These are phyloP conservation scores for Arthrobotrys conoides DNA, from an alignment of 2,329 filamentous ascomycete species.

Conservation along the genomic window DNA sequence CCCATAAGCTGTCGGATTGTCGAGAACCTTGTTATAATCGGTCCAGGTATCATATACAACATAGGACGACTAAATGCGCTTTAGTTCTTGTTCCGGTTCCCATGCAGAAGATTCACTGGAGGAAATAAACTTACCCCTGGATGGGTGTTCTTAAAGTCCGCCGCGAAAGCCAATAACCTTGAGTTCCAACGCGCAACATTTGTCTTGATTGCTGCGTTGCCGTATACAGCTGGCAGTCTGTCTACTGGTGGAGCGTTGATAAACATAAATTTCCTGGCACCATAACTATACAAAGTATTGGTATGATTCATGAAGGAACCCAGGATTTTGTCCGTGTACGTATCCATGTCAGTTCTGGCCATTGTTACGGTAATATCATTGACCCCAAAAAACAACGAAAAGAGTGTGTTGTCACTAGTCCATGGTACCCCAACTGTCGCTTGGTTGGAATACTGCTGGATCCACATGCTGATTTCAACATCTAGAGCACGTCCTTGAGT, in stretches of 20 bases:
- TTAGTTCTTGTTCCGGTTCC: not conserved
- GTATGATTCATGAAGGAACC: constrained; percentile 51
- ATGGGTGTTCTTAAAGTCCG: constrained; percentile 42
- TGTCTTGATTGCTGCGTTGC: constrained; percentile 47
- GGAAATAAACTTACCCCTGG: constrained; percentile 29
- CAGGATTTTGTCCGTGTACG: constrained; percentile 46
- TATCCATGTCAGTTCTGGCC: constrained; percentile 52
- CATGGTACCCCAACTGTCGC: constrained; percentile 41
- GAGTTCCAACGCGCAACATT: constrained; percentile 52
- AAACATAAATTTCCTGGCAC: constrained; percentile 51
- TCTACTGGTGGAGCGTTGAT: constrained; percentile 48
- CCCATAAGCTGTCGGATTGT: constrained; percentile 44
- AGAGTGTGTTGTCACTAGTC: constrained; percentile 32
- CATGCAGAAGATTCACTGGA: not conserved
- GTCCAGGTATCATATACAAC: constrained; percentile 49
- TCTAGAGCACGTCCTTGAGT: constrained; percentile 45
- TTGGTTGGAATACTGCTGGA: constrained; percentile 44
- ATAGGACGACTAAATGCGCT: constrained; percentile 21
- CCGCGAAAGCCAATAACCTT: constrained; percentile 31
- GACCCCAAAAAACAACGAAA: constrained; percentile 52
- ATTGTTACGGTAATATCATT: constrained; percentile 54
- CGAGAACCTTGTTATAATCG: constrained; percentile 51
- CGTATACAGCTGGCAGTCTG: constrained; percentile 42
- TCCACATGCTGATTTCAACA: constrained; percentile 47
- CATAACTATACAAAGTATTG: constrained; percentile 43